phyloP scores from a whole-genome alignment of 768 basidiomycete genomes.

The Amanita jacksonii region DNA sequence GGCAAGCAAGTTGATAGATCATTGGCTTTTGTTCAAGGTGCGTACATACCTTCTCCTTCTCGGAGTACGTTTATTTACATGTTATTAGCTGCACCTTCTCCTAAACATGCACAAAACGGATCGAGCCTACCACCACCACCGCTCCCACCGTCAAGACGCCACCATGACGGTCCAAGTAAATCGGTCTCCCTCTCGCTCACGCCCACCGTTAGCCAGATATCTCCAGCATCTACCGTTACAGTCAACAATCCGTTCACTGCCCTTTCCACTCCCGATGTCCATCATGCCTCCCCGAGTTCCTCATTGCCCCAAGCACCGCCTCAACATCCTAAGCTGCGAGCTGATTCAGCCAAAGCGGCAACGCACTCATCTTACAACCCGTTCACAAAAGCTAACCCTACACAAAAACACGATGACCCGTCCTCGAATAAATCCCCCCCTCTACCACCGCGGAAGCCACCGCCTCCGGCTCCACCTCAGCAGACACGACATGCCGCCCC shows the following conservation, averaged over 20 bases:
- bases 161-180: not conserved
- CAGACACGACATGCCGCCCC: conserved; percentile 30
- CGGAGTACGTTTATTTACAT: not conserved
- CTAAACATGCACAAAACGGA: not conserved
- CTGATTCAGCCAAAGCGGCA: conserved; percentile 5
- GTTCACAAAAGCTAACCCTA: conserved; percentile 22
- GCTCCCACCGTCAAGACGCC: conserved; percentile 2
- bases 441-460: conserved; percentile 42
- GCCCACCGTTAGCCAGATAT: conserved; percentile 2
- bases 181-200: not conserved
- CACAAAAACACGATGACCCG: conserved; percentile 4
- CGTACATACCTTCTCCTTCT: conserved; percentile 3
- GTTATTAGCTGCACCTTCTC: not conserved
- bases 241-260: conserved; percentile 19
- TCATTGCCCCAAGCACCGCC: conserved; percentile 13
- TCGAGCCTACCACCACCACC: not conserved
- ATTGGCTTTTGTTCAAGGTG: conserved; percentile 75
- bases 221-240: conserved; percentile 9
- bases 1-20: conserved; percentile 55
- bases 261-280: conserved; percentile 18
- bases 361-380: conserved; percentile 27
- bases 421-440: conserved; percentile 27
- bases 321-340: conserved; percentile 10
- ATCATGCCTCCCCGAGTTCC: conserved; percentile 2
- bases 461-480: conserved; percentile 20